Evolutionary conservation across 2,329 filamentous ascomycete species (phyloP), one percentile per base, ranked within the genome.

Genomic region (Byssothecium circinans): DNA sequence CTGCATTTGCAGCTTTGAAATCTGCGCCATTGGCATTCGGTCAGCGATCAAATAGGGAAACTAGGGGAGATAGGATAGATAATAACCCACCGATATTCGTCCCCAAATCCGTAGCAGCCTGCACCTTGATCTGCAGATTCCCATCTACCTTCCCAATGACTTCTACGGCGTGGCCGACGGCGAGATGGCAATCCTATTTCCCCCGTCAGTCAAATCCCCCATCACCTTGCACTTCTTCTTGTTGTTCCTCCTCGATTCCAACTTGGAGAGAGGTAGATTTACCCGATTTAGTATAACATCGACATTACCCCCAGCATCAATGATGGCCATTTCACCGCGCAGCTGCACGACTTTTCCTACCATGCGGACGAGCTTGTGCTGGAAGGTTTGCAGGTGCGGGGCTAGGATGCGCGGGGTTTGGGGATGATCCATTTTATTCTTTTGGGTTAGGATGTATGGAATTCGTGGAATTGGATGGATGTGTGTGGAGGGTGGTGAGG

Each of bases 291-390:
- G 70, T 15, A 87, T 75, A 2, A 90, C 78, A 0, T 85, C 88
- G 20, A 96, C 82, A 18, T 84, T 81, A 0, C 92, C 92, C 2
- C 78, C 86, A 5, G 89, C 86, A 47, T 96, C 90, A 23, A 97
- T 81, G 5, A 84, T 83, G 0, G 91, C 92, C 41, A 82, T 81
- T 43, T 94, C 88, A 57, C 91, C 91, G 42, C 86, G 85, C 19
- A 97, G 78, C 62, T 94, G 86, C 3, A 83, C 81, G 38, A 97
- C 91, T 62, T 87, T 91, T 62, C 94, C 94, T 4, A 95, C 80
- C 45, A 97, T 78, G 61, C 91, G 91, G 53, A 97, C 88, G 53
- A 88, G 88, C 56, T 83, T 75, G 65, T 81, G 73, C 41, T 75
- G 72, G 75, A 91, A 95, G 64, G 80, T 79, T 67, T 90, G 83